Evolutionary conservation across 768 basidiomycete species (phyloP), one percentile per base, ranked within the genome.

Genomic region (Boletus vermiculosoides): DNA sequence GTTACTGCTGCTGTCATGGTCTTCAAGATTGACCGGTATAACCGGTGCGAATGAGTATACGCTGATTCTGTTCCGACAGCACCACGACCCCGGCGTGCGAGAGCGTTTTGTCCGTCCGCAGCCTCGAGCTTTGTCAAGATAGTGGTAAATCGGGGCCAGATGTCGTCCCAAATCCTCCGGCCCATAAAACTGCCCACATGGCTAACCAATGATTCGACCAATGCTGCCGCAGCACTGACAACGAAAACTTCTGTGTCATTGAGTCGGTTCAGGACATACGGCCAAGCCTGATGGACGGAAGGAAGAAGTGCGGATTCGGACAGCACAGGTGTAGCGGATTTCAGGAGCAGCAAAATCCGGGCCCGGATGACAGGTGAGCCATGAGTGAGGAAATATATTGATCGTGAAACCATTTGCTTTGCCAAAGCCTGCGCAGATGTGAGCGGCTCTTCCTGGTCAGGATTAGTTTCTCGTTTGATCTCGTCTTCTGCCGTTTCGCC

Each of bases 331-430:
- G 91, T 83, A 2, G 94, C 85, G 1, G 85, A 82, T 13, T 82
- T 75, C 40, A 99, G 76, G 15, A 99, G 78, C 2, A 78, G 74
- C 49, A 98, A 78, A 45, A 98, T 91, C 20, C 87, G 84, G 3
- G 90, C 84, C 11, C 95, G 90, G 57, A 98, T 88, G 62, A 86
- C 79, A 0, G 95, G 82, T 11, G 95, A 95, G 7, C 83, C 78
- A 63, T 99, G 96, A 0, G 96, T 93, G 28, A 98, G 81, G 76
- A 97, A 97, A 73, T 87, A 92, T 13, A 93, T 71, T 1, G 93
- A 92, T 50, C 94, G 88, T 7, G 85, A 80, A 40, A 98, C 84
- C 56, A 99, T 97, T 63, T 92, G 87, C 50, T 85, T 85, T 13
- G 90, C 89, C 50, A 98, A 77, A 18, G 75, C 66, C 66, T 98